These are phyloP conservation scores for Yamadazyma dushanensis DNA, from an alignment of 1,139 yeast genomes.

Conservation along the genomic window DNA sequence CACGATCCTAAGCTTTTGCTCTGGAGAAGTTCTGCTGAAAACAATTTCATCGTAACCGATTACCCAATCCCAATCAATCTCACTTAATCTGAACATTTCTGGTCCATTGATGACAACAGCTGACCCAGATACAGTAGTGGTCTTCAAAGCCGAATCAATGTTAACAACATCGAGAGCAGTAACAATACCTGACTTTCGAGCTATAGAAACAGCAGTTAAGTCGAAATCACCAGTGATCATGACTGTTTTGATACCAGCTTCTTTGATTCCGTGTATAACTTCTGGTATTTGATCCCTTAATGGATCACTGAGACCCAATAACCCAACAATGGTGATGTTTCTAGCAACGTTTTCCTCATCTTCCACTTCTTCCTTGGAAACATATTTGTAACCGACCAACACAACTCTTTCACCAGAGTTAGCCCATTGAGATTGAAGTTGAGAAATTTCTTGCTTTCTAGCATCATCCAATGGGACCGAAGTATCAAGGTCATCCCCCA, in stretches of 20 bases:
- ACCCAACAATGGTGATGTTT: constrained; percentile 36
- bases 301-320: constrained; percentile 53
- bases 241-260: constrained; percentile 50
- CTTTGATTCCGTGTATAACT: constrained; percentile 36
- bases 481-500: constrained; percentile 16
- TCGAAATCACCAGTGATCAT: constrained; percentile 60
- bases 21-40: constrained; percentile 56
- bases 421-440: constrained; percentile 40
- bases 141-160: constrained; percentile 20
- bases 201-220: constrained; percentile 54
- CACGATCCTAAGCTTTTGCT: constrained; percentile 50
- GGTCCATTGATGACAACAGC: constrained; percentile 41
- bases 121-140: constrained; percentile 9
- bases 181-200: constrained; percentile 29
- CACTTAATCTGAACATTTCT: constrained; percentile 35
- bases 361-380: constrained; percentile 12
- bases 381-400: constrained; percentile 32
- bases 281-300: constrained; percentile 46
- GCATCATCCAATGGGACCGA: constrained; percentile 14
- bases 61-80: constrained; percentile 43
- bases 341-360: constrained; percentile 15
- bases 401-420: constrained; percentile 48
- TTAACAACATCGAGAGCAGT: constrained; percentile 21
- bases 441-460: constrained; percentile 19
- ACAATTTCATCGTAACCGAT: constrained; percentile 43